These are phyloP conservation scores for Mycena chlorophos DNA, from an alignment of 768 basidiomycete genomes.

Conservation along the genomic window DNA sequence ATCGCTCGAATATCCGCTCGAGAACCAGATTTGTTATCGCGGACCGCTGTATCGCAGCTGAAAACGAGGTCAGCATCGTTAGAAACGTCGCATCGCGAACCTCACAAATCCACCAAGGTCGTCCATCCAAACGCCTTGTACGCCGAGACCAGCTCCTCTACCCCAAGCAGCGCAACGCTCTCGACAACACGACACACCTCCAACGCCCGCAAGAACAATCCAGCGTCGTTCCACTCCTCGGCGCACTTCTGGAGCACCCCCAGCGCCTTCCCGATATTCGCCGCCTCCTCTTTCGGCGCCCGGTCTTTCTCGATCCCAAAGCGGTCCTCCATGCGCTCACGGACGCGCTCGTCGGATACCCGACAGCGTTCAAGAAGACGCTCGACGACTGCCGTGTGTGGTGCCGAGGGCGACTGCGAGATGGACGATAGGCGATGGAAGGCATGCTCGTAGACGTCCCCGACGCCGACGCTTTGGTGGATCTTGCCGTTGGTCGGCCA, in stretches of 20 bases:
- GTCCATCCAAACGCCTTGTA: slow-evolving; percentile 6
- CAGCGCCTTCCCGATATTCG: background rate
- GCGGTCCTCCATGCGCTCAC: too few relatives aligned
- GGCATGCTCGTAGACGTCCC: background rate
- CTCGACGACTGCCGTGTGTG: background rate
- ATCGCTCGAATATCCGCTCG: background rate
- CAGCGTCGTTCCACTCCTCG: slow-evolving; percentile 4
- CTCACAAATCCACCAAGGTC: background rate
- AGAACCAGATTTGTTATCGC: background rate
- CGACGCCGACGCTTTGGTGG: background rate
- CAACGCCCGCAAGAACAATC: background rate
- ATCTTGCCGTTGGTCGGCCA: background rate
- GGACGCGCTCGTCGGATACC: too few relatives aligned
- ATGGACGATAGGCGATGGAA: background rate
- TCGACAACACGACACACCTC: background rate
- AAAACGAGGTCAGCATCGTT: background rate
- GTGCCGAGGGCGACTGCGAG: too few relatives aligned
- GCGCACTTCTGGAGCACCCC: background rate
- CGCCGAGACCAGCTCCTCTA: slow-evolving; percentile 2
- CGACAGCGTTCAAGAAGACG: background rate
- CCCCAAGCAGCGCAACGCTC: background rate
- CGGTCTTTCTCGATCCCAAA: background rate
- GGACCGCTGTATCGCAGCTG: background rate
- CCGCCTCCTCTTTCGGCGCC: background rate
- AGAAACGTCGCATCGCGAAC: background rate